A percentile compares a stretch with the other conserved stretches of the same genome.
These are phyloP conservation scores for Talaromyces marneffei DNA, from an alignment of 2,329 filamentous ascomycete genomes.

Conservation along the genomic window DNA sequence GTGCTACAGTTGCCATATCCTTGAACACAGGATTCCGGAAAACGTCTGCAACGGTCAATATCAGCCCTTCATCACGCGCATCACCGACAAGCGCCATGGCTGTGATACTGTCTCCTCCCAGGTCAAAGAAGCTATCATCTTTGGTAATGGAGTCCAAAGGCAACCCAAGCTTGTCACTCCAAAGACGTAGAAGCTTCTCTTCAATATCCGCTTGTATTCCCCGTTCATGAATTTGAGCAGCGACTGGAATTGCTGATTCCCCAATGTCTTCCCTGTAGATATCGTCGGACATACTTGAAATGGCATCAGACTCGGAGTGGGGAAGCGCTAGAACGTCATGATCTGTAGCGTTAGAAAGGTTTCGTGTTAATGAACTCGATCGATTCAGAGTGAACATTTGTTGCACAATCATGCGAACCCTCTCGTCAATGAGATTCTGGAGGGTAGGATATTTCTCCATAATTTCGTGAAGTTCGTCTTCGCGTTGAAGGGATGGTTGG, in stretches of 20 bases:
- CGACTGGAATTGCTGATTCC: constrained; percentile 19
- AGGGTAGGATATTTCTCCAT: constrained; percentile 22
- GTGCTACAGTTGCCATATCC: constrained; percentile 33
- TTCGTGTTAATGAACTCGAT: constrained; percentile 6
- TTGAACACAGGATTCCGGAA: constrained; percentile 39
- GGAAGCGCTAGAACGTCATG: neutral
- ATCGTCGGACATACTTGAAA: constrained; percentile 12
- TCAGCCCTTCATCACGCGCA: constrained; percentile 35
- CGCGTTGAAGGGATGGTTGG: neutral
- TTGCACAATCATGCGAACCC: constrained; percentile 30
- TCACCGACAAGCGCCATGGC: constrained; percentile 39
- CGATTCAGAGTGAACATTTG: constrained; percentile 28
- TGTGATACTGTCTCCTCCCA: constrained; percentile 38
- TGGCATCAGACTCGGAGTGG: constrained; percentile 10
- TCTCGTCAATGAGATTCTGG: constrained; percentile 29
- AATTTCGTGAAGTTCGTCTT: neutral
- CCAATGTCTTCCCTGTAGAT: constrained; percentile 9
- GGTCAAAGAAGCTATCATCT: constrained; percentile 39
- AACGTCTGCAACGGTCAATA: constrained; percentile 40
- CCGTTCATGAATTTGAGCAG: constrained; percentile 28
- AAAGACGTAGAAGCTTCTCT: constrained; percentile 33
- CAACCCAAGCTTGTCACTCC: constrained; percentile 33
- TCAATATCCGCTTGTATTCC: constrained; percentile 27
- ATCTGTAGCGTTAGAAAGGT: constrained; percentile 7
- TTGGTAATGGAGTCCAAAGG: constrained; percentile 28